A percentile compares a stretch with the other conserved stretches of the same genome.
phyloP scores from a whole-genome alignment of 768 basidiomycete species.

The Termitomyces eurrhizus region DNA sequence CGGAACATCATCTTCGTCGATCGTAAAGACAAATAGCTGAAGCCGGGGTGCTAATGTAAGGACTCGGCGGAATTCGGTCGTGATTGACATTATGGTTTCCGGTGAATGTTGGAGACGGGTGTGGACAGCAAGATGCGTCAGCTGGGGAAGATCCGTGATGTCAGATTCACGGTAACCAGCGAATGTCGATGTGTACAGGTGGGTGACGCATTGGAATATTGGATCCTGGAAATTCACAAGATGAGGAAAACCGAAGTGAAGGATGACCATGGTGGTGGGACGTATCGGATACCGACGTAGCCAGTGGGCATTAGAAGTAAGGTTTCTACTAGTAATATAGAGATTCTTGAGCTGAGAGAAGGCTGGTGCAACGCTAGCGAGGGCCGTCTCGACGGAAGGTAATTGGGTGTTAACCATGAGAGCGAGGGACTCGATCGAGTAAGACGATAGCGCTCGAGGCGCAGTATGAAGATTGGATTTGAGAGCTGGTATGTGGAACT shows the following conservation, averaged over 20 bases:
- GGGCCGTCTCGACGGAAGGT: slow-evolving; percentile 30
- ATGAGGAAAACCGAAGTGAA: slow-evolving; percentile 30
- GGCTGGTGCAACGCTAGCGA: slow-evolving; percentile 28
- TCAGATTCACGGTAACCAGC: slow-evolving; percentile 26
- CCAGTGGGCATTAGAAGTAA: slow-evolving; percentile 32
- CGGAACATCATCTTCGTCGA: background rate
- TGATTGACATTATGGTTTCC: background rate
- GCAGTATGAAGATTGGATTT: slow-evolving; percentile 23
- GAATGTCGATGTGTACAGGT: slow-evolving; percentile 31
- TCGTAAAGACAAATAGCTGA: background rate
- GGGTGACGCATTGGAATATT: slow-evolving; percentile 28
- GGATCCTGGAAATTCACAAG: slow-evolving; percentile 32
- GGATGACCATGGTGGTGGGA: slow-evolving; percentile 25
- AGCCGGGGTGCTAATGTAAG: background rate
- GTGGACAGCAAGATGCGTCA: slow-evolving; percentile 32
- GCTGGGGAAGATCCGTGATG: slow-evolving; percentile 26
- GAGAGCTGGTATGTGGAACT: slow-evolving; percentile 22
- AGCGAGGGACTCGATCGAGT: slow-evolving; percentile 28
- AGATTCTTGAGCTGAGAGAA: slow-evolving; percentile 27
- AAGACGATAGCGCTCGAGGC: slow-evolving; percentile 27
- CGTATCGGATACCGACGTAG: slow-evolving; percentile 27
- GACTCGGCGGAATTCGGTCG: background rate
- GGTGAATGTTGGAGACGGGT: slow-evolving; percentile 14
- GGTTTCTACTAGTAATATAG: slow-evolving; percentile 29
- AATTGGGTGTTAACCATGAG: slow-evolving; percentile 27